Evolutionary conservation across 2,329 filamentous ascomycete genomes (phyloP), one percentile per base, ranked within the genome.

Genomic region (Pseudocercospora vitis): DNA sequence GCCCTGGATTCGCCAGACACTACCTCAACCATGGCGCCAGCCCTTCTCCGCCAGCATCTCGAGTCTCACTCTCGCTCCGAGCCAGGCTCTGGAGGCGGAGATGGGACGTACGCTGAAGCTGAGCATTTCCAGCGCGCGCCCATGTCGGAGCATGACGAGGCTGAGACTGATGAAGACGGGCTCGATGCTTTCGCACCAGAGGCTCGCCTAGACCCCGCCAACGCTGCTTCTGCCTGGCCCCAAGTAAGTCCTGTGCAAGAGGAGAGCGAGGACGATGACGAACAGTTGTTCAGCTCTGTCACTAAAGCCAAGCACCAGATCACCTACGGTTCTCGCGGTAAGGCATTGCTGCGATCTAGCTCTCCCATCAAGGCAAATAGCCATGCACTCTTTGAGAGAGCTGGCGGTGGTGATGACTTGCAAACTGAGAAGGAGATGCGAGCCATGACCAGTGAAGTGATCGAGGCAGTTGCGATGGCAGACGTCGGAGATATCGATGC

Each of bases 131-230:
- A 21, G 8, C 37, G 19, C 11, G 37, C 19, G 18, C 37, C 37
- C 7, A 12, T 40, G 3, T 40, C 37, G 19, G 37, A 40, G 7
- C n/a, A n/a, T n/a, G 7, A 29, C 6, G 42, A 46, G 28, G 42
- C 42, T 2, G 42, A 46, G 5, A 46, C 42, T n/a, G 42, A 46
- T 12, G 42, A 46, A 14, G 42, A 46, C n/a, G 42, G 18, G 11
- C 14, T 18, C 11, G 42, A 26, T 14, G 24, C 11, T 46, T 14
- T 29, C 8, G 21, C 21, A 2, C 21, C 14, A 14, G 33, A 37
- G 16, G 6, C 26, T 29, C 26, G 26, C 26, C 26, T 29, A n/a
- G n/a, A n/a, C n/a, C 12, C 33, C 7, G 33, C 16, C 12, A 37
- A n/a, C 33, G 6, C 33, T 6, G 7, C 16, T 37, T 7, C 33